phyloP scores from a whole-genome alignment of 805 yeast species.

The Sugiyamaella valdiviana region DNA sequence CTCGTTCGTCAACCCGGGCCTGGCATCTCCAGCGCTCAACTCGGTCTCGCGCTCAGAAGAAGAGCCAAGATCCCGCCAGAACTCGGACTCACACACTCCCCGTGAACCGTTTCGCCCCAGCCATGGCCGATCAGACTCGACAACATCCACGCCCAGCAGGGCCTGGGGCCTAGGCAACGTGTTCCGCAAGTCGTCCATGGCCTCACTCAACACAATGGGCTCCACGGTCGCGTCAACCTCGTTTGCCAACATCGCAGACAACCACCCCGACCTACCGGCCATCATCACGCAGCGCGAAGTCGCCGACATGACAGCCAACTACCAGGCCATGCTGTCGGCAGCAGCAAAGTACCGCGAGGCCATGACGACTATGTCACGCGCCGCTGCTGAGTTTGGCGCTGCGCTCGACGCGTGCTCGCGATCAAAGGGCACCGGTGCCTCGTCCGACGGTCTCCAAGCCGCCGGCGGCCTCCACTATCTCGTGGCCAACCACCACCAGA shows the following conservation, averaged over 20 bases:
- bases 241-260: conserved; percentile 16
- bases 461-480: conserved; percentile 75
- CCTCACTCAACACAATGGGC: conserved; percentile 9
- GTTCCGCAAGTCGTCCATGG: conserved; percentile 8
- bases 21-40: conserved; percentile 5
- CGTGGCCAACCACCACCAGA: conserved; percentile 69
- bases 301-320: conserved; percentile 42
- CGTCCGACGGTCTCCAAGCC: conserved; percentile 57
- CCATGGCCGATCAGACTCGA: not conserved
- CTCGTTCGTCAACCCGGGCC: conserved; percentile 36
- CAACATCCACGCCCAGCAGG: not conserved
- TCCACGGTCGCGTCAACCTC: conserved; percentile 11
- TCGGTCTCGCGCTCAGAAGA: not conserved
- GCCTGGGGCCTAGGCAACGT: conserved; percentile 5
- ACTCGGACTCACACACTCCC: not conserved
- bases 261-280: conserved; percentile 48
- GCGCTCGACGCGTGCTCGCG: conserved; percentile 61
- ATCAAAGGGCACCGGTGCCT: conserved; percentile 53
- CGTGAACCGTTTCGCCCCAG: not conserved
- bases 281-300: conserved; percentile 58
- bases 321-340: conserved; percentile 42
- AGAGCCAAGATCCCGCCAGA: not conserved
- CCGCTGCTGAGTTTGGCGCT: conserved; percentile 65
- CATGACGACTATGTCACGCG: conserved; percentile 43
- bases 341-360: conserved; percentile 45